Base-by-base conservation (phyloP, 1,284 basidiomycete species). In the Malassezia cuniculi region DNA sequence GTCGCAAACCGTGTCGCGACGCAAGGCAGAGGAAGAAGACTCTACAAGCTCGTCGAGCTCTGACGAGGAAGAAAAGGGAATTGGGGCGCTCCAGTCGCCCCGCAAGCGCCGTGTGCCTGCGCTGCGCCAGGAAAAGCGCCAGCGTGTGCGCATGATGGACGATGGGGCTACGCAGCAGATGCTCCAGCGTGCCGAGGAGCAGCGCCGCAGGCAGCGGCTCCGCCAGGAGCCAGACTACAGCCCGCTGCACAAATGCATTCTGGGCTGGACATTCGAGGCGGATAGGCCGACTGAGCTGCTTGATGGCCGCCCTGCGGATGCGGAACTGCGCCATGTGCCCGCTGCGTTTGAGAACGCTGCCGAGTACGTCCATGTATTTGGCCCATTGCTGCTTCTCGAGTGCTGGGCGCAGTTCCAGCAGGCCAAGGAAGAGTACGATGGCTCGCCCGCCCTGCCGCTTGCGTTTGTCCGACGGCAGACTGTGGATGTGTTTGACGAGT, bases 361-460 rank as follows among this genome's bases (percentile, higher is more conserved):
- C 4, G 76, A 86, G 21, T 97, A 93, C 68, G 74, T 77, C 27
- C 71, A 71, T 18, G 72, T 80, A 18, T 86, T 93, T 60, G 78
- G 85, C 52, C 86, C 93, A 1, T 73, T 97, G n/a, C 72, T 95
- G 17, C 70, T 89, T 21, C 73, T 85, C 45, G 93, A 97, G 69
- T 80, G 83, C 49, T 95, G 93, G 89, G 78, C 82, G 20, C 85
- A 94, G 59, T 75, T 95, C 40, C 61, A 72, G 24, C 76, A 84
- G 60, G 77, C 85, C 20, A 81, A 59, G 35, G 66, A 84, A 55
- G 78, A 82, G 41, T 76, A 79, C 37, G 57, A 60, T 7, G 45
- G 47, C 5, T 72, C 71, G 27, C 41, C 39, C 16, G 38, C 40
- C 12, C 8, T 37, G 19, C 10, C 16, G 6, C 31, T 55, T 17